These are phyloP conservation scores for Chaetothyriales sp. DNA, from an alignment of 2,329 filamentous ascomycete genomes.

Conservation along the genomic window DNA sequence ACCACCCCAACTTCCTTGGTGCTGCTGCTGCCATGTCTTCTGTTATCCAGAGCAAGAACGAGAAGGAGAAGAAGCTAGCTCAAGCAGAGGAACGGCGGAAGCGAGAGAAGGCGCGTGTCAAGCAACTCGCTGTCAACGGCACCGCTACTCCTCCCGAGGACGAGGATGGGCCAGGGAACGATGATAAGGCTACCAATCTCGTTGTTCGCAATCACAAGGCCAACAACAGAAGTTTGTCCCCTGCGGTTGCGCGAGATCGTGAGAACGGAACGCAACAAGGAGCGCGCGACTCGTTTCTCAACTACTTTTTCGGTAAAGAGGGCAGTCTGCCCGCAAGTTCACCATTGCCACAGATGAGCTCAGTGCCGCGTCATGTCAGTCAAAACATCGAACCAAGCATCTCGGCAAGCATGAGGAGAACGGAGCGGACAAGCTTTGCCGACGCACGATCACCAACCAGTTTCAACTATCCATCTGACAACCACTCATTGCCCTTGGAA, in stretches of 20 bases:
- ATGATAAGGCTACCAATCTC: slow-evolving; percentile 38
- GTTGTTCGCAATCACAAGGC: slow-evolving; percentile 48
- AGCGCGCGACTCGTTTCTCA: slow-evolving; percentile 80
- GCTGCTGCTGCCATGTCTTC: slow-evolving; percentile 95
- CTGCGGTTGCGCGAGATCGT: slow-evolving; percentile 46
- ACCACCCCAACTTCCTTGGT: slow-evolving; percentile 95
- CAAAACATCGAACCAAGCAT: slow-evolving; percentile 68
- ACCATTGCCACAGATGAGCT: slow-evolving; percentile 28
- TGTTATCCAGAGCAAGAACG: slow-evolving; percentile 86
- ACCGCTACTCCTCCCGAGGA: slow-evolving; percentile 53
- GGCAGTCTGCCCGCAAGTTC: slow-evolving; percentile 40
- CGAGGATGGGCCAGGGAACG: slow-evolving; percentile 30
- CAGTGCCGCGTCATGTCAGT: slow-evolving; percentile 52
- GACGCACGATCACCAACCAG: slow-evolving; percentile 26
- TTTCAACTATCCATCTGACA: slow-evolving; percentile 25
- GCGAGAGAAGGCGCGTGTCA: slow-evolving; percentile 65
- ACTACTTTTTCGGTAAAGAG: slow-evolving; percentile 98
- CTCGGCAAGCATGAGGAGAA: slow-evolving; percentile 62
- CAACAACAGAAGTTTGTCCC: slow-evolving; percentile 64
- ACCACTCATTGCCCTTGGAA: slow-evolving; percentile 8
- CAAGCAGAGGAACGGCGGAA: slow-evolving; percentile 74
- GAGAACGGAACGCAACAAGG: slow-evolving; percentile 53
- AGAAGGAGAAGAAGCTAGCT: slow-evolving; percentile 69
- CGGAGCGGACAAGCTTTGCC: slow-evolving; percentile 29
- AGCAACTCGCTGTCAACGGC: slow-evolving; percentile 69